Evolutionary conservation across 306 rosid species (phyloP).

Genomic region (Psophocarpus tetragonolobus): DNA sequence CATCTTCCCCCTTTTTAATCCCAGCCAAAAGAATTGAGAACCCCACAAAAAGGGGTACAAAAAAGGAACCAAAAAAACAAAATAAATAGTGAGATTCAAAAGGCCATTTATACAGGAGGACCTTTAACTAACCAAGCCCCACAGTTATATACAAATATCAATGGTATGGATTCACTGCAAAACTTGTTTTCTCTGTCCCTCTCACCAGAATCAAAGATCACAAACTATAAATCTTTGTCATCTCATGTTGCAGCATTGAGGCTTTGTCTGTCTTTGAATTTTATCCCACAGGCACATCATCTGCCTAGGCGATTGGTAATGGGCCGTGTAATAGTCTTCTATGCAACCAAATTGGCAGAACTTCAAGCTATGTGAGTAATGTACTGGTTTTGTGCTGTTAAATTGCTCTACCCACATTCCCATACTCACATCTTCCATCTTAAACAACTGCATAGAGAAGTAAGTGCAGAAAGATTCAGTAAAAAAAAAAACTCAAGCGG

Average conservation of each 20-base stretch:
- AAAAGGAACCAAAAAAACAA: background rate
- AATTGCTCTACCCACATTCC: slow-evolving; percentile 88
- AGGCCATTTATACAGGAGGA: slow-evolving; percentile 31
- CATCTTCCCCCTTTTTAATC: background rate
- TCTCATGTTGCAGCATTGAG: slow-evolving; percentile 47
- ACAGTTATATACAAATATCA: slow-evolving; percentile 38
- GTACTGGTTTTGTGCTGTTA: slow-evolving; percentile 58
- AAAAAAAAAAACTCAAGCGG: background rate
- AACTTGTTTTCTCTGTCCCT: slow-evolving; percentile 33
- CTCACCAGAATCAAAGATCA: slow-evolving; percentile 21
- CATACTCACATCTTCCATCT: slow-evolving; percentile 94
- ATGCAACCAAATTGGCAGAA: slow-evolving; percentile 87
- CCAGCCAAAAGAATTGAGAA: slow-evolving; percentile 9
- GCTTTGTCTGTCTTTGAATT: slow-evolving; percentile 36
- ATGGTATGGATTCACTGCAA: slow-evolving; percentile 53
- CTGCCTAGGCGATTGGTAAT: slow-evolving; percentile 88
- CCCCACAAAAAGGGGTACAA: background rate
- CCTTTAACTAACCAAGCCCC: slow-evolving; percentile 33
- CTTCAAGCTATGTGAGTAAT: slow-evolving; percentile 57
- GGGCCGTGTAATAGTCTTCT: slow-evolving; percentile 72
- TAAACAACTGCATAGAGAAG: slow-evolving; percentile 61
- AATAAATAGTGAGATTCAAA: slow-evolving; percentile 14
- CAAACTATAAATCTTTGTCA: slow-evolving; percentile 13
- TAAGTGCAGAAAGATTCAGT: background rate
- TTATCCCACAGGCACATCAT: slow-evolving; percentile 69